phyloP scores from a whole-genome alignment of 441 rosid species.

The Erodium texanum region DNA sequence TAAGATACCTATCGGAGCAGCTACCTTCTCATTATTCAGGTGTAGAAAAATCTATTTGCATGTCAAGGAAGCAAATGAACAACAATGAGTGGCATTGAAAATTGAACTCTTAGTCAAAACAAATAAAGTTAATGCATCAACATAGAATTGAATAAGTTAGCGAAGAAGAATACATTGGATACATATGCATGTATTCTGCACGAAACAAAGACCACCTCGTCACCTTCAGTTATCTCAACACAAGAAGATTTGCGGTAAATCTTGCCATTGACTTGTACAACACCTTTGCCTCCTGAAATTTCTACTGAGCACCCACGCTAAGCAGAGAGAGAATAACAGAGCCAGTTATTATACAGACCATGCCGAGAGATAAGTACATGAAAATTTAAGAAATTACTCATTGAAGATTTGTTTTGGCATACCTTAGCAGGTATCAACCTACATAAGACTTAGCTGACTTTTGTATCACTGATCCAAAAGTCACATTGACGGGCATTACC shows the following conservation, averaged over 20 bases:
- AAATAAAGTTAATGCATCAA: background rate
- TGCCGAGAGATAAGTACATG: background rate
- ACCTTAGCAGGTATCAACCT: conserved; percentile 74
- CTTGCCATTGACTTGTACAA: conserved; percentile 80
- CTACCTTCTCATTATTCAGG: conserved; percentile 43
- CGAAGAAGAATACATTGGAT: too few species aligned
- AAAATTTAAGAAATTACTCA: background rate
- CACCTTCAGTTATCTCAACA: conserved; percentile 67
- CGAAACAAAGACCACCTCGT: conserved; percentile 71
- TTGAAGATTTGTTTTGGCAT: conserved; percentile 12
- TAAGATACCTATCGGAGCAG: too few species aligned
- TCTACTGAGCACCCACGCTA: conserved; percentile 69
- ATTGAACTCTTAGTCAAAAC: conserved; percentile 9
- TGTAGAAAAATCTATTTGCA: conserved; percentile 71
- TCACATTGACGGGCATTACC: conserved; percentile 72
- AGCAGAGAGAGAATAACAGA: conserved; percentile 9
- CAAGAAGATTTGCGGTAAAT: conserved; percentile 36
- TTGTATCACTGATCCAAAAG: conserved; percentile 62
- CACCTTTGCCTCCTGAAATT: conserved; percentile 72
- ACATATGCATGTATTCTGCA: conserved; percentile 84
- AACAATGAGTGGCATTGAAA: conserved; percentile 9
- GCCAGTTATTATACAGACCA: background rate
- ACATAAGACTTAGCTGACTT: conserved; percentile 51
- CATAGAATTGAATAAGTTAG: background rate
- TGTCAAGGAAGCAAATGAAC: conserved; percentile 40